phyloP scores from a whole-genome alignment of 2,329 filamentous ascomycete species.

The Lachnellula hyalina region DNA sequence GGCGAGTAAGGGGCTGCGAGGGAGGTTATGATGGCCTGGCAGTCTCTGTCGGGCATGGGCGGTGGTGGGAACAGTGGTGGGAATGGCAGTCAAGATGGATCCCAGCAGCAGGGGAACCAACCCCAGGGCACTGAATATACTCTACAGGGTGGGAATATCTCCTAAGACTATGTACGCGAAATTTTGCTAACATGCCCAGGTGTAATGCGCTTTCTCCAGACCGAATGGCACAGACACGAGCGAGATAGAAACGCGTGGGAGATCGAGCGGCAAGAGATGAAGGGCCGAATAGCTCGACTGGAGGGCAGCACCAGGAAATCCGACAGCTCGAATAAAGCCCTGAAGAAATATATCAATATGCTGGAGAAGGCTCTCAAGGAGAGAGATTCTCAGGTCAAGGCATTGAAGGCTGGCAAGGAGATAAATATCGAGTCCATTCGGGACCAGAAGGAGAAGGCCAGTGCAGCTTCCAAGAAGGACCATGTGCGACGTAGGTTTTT shows the following conservation, averaged over 20 bases:
- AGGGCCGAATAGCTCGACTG: slow-evolving; percentile 88
- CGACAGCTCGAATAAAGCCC: slow-evolving; percentile 80
- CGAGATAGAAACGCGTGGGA: slow-evolving; percentile 98
- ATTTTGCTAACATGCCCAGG: slow-evolving; percentile 69
- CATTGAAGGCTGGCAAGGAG: slow-evolving; percentile 39
- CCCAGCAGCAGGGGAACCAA: slow-evolving; percentile 33
- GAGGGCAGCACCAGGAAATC: slow-evolving; percentile 85
- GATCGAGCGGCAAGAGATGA: slow-evolving; percentile 99
- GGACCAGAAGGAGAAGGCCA: slow-evolving; percentile 44
- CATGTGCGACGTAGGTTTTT: slow-evolving; percentile 47
- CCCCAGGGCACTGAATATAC: slow-evolving; percentile 66
- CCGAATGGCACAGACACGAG: slow-evolving; percentile 98
- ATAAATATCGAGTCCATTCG: slow-evolving; percentile 34
- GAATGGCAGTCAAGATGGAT: slow-evolving; percentile 22
- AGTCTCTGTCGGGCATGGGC: slow-evolving; percentile 56
- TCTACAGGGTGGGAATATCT: slow-evolving; percentile 51
- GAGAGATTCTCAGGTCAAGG: slow-evolving; percentile 67
- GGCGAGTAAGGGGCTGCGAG: slow-evolving; percentile 17
- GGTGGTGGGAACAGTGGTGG: slow-evolving; percentile 17
- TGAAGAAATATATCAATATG: slow-evolving; percentile 86
- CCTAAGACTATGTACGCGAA: neutral
- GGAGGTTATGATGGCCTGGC: slow-evolving; percentile 58
- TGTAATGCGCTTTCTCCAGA: slow-evolving; percentile 98
- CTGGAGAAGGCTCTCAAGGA: slow-evolving; percentile 84
- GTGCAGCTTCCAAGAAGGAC: slow-evolving; percentile 50